A percentile compares a stretch with the other conserved stretches of the same genome.
Evolutionary conservation across 1,284 basidiomycete species (phyloP).

Genomic region (Ustilago crameri): DNA sequence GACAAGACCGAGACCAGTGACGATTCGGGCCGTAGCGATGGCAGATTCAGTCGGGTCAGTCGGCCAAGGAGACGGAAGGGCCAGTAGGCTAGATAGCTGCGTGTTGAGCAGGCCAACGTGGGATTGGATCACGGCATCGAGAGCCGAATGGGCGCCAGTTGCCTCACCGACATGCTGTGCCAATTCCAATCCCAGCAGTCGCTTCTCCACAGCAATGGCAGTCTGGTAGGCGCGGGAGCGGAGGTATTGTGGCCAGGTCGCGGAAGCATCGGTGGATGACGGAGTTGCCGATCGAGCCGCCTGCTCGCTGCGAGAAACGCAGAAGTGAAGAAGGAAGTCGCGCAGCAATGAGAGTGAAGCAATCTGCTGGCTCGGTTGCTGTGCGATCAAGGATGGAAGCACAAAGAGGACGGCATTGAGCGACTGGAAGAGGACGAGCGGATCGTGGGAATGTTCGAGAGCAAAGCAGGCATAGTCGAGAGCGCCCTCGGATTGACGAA

Average conservation of each 20-base stretch:
- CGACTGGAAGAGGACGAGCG: slow-evolving; percentile 56
- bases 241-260: slow-evolving; percentile 50
- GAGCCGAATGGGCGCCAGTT: slow-evolving; percentile 16
- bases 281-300: slow-evolving; percentile 17
- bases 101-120: slow-evolving; percentile 44
- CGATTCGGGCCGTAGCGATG: slow-evolving; percentile 21
- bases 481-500: slow-evolving; percentile 51
- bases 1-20: slow-evolving; percentile 44
- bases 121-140: slow-evolving; percentile 24
- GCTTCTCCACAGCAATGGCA: slow-evolving; percentile 51
- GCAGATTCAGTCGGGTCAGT: slow-evolving; percentile 27
- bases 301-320: slow-evolving; percentile 38
- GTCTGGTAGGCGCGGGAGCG: slow-evolving; percentile 50
- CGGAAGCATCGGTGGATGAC: slow-evolving; percentile 8
- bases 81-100: slow-evolving; percentile 36
- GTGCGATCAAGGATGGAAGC: slow-evolving; percentile 38
- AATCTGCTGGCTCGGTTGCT: slow-evolving; percentile 28
- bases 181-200: slow-evolving; percentile 50
- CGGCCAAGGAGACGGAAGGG: slow-evolving; percentile 43
- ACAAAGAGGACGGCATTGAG: slow-evolving; percentile 46
- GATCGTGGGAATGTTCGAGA: slow-evolving; percentile 47
- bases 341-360: slow-evolving; percentile 36
- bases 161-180: slow-evolving; percentile 39
- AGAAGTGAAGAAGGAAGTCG: slow-evolving; percentile 54
- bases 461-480: slow-evolving; percentile 56